phyloP scores from a whole-genome alignment of 306 rosid genomes.

The Rosa lucieae region DNA sequence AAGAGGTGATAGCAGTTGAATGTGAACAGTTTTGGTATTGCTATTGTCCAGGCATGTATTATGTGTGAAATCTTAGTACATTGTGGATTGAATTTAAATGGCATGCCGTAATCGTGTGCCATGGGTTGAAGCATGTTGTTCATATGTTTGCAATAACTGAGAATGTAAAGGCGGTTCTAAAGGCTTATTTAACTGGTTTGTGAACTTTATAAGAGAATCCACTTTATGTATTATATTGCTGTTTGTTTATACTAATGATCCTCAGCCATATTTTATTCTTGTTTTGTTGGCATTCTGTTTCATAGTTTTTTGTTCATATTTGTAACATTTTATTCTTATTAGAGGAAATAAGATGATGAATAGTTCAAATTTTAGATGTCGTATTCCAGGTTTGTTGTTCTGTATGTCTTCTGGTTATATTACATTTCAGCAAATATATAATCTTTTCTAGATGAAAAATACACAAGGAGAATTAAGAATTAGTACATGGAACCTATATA shows the following conservation, averaged over 20 bases:
- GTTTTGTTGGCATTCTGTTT: neutral
- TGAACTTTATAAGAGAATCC: neutral
- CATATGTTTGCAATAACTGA: neutral
- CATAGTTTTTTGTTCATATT: too few relatives aligned
- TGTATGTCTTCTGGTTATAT: too few relatives aligned
- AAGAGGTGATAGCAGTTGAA: neutral
- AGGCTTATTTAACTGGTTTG: neutral
- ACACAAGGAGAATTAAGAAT: neutral
- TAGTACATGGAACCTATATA: neutral
- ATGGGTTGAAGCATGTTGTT: neutral
- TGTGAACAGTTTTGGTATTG: neutral
- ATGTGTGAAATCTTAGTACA: neutral
- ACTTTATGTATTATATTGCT: neutral
- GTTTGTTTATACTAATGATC: neutral
- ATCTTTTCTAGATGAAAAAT: neutral
- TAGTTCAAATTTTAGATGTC: too few relatives aligned
- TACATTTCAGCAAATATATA: neutral
- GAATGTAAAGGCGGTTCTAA: neutral
- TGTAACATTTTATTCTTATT: too few relatives aligned
- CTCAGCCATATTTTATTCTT: neutral
- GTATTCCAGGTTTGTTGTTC: too few relatives aligned
- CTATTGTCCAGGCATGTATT: neutral
- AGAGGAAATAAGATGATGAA: too few relatives aligned
- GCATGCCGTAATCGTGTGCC: neutral
- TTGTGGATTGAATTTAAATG: neutral